phyloP scores from a whole-genome alignment of 192 early-diverging fungal genomes.

The Backusella morwellensis region DNA sequence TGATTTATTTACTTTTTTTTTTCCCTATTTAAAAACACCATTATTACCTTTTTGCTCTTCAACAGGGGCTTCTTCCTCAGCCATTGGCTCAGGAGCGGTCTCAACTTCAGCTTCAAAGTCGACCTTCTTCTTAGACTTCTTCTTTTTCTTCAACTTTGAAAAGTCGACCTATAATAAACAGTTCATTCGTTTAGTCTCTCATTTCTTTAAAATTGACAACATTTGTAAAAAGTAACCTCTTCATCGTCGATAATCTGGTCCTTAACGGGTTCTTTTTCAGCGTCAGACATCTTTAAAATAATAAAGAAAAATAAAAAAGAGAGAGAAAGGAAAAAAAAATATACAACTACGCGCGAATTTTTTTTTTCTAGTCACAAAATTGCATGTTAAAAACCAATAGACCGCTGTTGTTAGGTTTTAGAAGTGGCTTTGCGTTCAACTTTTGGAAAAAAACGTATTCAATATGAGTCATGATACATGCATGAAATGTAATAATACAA shows the following conservation, averaged over 20 bases:
- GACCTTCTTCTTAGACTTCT: slow-evolving; percentile 63
- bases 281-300: slow-evolving; percentile 36
- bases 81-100: slow-evolving; percentile 8
- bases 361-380: slow-evolving; percentile 8
- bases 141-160: slow-evolving; percentile 59
- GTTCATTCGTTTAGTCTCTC: not conserved
- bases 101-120: slow-evolving; percentile 42
- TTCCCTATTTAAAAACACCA: too few relatives aligned
- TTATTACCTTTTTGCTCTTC: not conserved
- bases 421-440: not conserved
- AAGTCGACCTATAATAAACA: slow-evolving; percentile 32
- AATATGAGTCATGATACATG: too few relatives aligned
- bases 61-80: slow-evolving; percentile 10
- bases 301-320: not conserved
- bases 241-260: slow-evolving; percentile 32
- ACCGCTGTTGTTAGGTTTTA: not conserved
- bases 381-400: not conserved
- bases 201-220: not conserved
- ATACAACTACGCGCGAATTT: slow-evolving; percentile 3
- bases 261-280: slow-evolving; percentile 37
- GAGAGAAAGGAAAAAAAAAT: not conserved
- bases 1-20: not conserved
- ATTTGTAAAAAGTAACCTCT: slow-evolving; percentile 19
- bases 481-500: too few relatives aligned
- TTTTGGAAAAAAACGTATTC: too few relatives aligned